phyloP scores from a whole-genome alignment of 163 green algal genomes.

The Chlorella variabilis region DNA sequence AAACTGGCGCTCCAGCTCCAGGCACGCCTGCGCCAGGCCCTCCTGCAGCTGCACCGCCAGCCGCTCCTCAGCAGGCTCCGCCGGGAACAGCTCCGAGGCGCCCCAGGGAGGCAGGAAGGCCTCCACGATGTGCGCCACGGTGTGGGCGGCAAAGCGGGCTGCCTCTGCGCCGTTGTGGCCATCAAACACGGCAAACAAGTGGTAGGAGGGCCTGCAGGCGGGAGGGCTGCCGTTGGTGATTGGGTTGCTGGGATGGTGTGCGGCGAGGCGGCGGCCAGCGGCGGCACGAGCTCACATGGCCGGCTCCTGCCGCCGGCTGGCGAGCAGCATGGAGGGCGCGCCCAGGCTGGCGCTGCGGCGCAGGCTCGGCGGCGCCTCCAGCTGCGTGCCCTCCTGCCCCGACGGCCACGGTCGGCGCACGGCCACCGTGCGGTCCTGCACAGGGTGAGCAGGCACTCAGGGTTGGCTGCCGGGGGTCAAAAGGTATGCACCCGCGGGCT shows the following conservation, averaged over 20 bases:
- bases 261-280: too few species aligned
- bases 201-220: constrained; percentile 19
- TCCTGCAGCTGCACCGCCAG: constrained; percentile 40
- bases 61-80: neutral
- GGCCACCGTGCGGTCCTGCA: constrained; percentile 29
- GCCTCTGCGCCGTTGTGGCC: constrained; percentile 68
- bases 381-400: neutral
- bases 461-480: neutral
- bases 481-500: too few species aligned
- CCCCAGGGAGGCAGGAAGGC: constrained; percentile 22
- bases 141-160: constrained; percentile 29
- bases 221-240: neutral
- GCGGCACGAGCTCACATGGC: neutral
- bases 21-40: constrained; percentile 39
- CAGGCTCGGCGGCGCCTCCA: neutral
- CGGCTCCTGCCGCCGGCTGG: neutral
- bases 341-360: neutral
- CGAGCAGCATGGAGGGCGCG: neutral
- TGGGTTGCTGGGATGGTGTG: neutral
- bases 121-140: constrained; percentile 35
- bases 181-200: constrained; percentile 64
- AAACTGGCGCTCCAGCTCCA: constrained; percentile 48
- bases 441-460: neutral
- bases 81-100: neutral
- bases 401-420: constrained; percentile 13